A percentile compares a stretch with the other conserved stretches of the same genome.
Conservation (phyloP, 352 stramenopile species). For the Globisporangium ultimum region DNA sequence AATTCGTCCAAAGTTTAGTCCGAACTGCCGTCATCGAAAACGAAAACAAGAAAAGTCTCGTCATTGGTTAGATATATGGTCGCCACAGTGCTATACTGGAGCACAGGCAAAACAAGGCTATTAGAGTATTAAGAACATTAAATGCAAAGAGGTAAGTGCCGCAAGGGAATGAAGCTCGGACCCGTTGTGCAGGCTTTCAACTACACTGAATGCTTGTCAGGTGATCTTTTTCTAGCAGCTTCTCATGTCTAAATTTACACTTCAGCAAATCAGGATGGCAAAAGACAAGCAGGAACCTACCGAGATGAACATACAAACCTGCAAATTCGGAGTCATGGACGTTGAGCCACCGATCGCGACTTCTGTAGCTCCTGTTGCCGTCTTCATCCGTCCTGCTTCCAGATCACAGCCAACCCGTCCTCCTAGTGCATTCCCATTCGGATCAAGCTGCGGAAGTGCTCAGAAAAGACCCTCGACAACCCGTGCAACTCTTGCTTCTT, state of each 20-base stretch:
- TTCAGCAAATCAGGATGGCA: no score
- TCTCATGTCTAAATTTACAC: no score
- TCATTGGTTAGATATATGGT: background rate
- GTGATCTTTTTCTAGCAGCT: no score
- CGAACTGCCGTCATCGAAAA: slow-evolving; percentile 25
- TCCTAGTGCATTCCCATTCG: background rate
- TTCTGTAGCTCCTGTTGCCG: background rate
- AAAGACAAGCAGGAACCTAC: no score
- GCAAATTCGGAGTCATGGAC: slow-evolving; percentile 1
- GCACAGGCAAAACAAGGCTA: no score
- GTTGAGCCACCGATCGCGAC: slow-evolving; percentile 10
- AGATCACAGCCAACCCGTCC: background rate
- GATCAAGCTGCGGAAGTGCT: background rate
- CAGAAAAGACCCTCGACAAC: slow-evolving; percentile 1
- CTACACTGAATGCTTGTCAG: no score
- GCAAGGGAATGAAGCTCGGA: no score
- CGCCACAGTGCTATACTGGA: no score
- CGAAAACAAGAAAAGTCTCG: slow-evolving; percentile 27
- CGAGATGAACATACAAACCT: no score
- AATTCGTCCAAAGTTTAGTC: slow-evolving; percentile 27
- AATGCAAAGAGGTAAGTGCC: no score
- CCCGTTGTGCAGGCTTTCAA: no score
- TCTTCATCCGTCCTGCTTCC: background rate
- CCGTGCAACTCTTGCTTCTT: background rate
- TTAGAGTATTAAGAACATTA: no score